Conservation (phyloP, 495 filamentous ascomycete species). For the Tirmania nivea region DNA sequence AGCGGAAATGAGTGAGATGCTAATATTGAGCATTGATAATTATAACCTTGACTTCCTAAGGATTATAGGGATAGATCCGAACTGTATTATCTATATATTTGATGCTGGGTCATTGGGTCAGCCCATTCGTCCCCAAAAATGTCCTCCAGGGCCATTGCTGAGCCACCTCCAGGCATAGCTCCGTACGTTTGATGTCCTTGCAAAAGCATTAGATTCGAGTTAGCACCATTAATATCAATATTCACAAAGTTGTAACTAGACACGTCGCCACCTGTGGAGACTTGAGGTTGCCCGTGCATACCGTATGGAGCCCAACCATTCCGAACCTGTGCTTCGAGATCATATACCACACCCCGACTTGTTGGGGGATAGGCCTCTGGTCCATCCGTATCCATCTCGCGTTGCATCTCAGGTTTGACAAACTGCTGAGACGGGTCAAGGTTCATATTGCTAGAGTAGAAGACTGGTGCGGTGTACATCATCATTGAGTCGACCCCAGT, state of each 20-base stretch:
- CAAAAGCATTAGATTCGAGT: neutral
- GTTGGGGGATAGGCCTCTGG: neutral
- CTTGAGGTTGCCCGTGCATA: neutral
- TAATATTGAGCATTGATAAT: too few relatives aligned
- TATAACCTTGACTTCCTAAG: too few relatives aligned
- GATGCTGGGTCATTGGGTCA: slow-evolving; percentile 9
- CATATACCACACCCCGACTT: neutral
- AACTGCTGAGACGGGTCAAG: neutral
- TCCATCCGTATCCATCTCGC: neutral
- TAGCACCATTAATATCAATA: slow-evolving; percentile 2
- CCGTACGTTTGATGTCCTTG: neutral
- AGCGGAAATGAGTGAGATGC: too few relatives aligned
- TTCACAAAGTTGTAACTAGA: neutral
- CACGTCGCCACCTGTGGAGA: slow-evolving; percentile 19
- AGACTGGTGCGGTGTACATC: neutral
- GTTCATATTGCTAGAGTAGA: neutral
- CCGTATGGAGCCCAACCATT: neutral
- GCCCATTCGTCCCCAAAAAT: slow-evolving; percentile 20
- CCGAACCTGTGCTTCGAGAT: neutral
- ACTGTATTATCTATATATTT: neutral
- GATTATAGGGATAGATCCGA: neutral
- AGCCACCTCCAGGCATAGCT: slow-evolving; percentile 2
- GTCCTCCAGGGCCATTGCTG: slow-evolving; percentile 6
- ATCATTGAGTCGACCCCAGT: neutral
- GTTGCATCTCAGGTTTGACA: neutral